phyloP scores from a whole-genome alignment of 805 yeast species.

The Clavispora fructus region DNA sequence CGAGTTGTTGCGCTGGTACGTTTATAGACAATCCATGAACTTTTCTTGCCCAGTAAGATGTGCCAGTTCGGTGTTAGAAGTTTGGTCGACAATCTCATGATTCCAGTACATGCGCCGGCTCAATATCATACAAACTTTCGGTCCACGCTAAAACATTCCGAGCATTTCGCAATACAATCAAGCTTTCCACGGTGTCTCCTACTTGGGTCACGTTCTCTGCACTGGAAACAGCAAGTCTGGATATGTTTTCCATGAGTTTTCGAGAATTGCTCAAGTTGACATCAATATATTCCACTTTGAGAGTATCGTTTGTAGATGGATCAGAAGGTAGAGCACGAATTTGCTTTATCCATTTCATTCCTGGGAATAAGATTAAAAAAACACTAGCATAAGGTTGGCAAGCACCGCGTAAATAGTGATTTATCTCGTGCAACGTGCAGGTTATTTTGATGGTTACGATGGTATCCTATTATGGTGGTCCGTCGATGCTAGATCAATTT shows the following conservation, averaged over 20 bases:
- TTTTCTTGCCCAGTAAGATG: too few relatives aligned
- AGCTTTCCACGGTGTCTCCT: constrained; percentile 3
- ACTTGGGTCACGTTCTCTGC: background rate
- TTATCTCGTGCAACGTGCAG: background rate
- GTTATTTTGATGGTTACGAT: too few relatives aligned
- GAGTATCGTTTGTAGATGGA: constrained; percentile 26
- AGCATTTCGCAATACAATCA: constrained; percentile 5
- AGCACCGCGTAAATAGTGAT: too few relatives aligned
- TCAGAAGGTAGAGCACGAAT: constrained; percentile 32
- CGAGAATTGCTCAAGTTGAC: constrained; percentile 34
- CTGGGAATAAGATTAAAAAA: background rate
- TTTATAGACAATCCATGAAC: background rate
- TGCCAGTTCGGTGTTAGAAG: too few relatives aligned
- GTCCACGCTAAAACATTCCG: constrained; percentile 11
- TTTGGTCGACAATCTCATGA: too few relatives aligned
- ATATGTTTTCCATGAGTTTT: constrained; percentile 22
- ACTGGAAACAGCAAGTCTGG: constrained; percentile 8
- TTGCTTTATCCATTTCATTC: constrained; percentile 20
- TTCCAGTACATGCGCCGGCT: background rate
- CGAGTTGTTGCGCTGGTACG: background rate
- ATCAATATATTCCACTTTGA: constrained; percentile 33
- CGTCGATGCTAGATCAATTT: too few relatives aligned
- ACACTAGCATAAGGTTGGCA: too few relatives aligned
- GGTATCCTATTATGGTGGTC: too few relatives aligned
- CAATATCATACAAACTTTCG: constrained; percentile 2